Evolutionary conservation across 257 asterid genomes (phyloP).

Genomic region (Sherardia arvensis): DNA sequence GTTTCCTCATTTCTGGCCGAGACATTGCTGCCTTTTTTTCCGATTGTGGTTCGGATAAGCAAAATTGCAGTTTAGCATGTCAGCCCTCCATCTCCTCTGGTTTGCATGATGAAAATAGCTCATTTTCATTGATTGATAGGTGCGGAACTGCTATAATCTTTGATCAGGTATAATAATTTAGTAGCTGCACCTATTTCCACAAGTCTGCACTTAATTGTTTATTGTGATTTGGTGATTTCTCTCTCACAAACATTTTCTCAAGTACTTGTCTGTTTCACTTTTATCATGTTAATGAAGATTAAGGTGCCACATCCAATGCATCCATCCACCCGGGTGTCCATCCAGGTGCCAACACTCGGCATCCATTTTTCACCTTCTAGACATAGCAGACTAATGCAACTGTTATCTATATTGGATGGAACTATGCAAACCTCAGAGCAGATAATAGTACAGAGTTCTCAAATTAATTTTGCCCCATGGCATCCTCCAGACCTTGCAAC

Average conservation of each 20-base stretch:
- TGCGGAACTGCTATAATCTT: slow-evolving; percentile 89
- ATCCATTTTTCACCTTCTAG: slow-evolving; percentile 93
- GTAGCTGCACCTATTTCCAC: slow-evolving; percentile 3
- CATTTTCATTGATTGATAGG: slow-evolving; percentile 71
- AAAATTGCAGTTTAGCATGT: slow-evolving; percentile 43
- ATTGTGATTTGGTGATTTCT: background rate
- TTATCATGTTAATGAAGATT: slow-evolving; percentile 42
- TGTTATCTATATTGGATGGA: slow-evolving; percentile 51
- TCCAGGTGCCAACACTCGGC: slow-evolving; percentile 90
- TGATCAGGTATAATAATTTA: slow-evolving; percentile 62
- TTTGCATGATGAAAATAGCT: slow-evolving; percentile 43
- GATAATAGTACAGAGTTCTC: slow-evolving; percentile 35
- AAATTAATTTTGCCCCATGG: slow-evolving; percentile 69
- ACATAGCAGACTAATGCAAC: slow-evolving; percentile 62
- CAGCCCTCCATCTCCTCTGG: slow-evolving; percentile 41
- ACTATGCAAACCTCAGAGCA: slow-evolving; percentile 52
- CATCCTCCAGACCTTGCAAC: slow-evolving; percentile 76
- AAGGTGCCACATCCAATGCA: slow-evolving; percentile 77
- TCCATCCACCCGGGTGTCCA: slow-evolving; percentile 77
- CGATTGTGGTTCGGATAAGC: slow-evolving; percentile 44
- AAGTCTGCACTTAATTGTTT: background rate
- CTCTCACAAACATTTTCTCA: background rate
- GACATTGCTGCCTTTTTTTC: slow-evolving; percentile 92
- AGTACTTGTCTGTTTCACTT: slow-evolving; percentile 6
- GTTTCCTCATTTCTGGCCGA: slow-evolving; percentile 85